phyloP scores from a whole-genome alignment of 2,329 filamentous ascomycete genomes.

The Aspergillus viridinutans region DNA sequence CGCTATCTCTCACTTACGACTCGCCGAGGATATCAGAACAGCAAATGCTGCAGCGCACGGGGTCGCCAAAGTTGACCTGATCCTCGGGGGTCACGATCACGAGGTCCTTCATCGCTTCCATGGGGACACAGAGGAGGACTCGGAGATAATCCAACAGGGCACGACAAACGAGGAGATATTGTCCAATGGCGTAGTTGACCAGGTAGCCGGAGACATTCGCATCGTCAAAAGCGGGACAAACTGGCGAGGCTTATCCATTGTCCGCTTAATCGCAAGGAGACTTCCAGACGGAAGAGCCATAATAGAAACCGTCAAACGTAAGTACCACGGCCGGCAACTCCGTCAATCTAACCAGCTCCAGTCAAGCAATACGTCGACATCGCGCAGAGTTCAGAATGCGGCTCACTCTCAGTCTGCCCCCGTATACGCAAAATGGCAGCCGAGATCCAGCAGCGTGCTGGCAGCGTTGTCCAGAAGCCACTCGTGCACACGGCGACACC shows the following conservation, averaged over 20 bases:
- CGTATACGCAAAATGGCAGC: constrained; percentile 1
- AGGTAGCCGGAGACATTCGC: constrained; percentile 8
- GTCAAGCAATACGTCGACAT: constrained; percentile 13
- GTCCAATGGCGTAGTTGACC: constrained; percentile 3
- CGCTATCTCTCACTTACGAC: constrained; percentile 22
- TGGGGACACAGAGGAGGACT: constrained; percentile 11
- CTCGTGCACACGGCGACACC: constrained; percentile 13
- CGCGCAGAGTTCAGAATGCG: not conserved
- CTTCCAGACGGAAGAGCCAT: not conserved
- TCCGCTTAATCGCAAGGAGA: constrained; percentile 7
- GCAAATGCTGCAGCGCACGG: constrained; percentile 11
- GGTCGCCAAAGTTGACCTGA: constrained; percentile 16
- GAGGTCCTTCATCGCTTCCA: constrained; percentile 16
- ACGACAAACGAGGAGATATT: constrained; percentile 1
- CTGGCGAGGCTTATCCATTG: constrained; percentile 10
- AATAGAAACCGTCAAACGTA: constrained; percentile 2
- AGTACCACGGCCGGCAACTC: not conserved
- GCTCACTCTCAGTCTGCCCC: not conserved
- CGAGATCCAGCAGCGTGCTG: constrained; percentile 14
- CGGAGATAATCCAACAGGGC: constrained; percentile 12
- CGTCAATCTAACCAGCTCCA: constrained; percentile 1
- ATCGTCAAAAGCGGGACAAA: constrained; percentile 16
- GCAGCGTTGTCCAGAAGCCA: constrained; percentile 14
- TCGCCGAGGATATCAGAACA: constrained; percentile 12
- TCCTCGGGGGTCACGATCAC: constrained; percentile 24